Evolutionary conservation across 331 rosid species (phyloP), one percentile per base, ranked within the genome.

Genomic region (Saraca asoca): DNA sequence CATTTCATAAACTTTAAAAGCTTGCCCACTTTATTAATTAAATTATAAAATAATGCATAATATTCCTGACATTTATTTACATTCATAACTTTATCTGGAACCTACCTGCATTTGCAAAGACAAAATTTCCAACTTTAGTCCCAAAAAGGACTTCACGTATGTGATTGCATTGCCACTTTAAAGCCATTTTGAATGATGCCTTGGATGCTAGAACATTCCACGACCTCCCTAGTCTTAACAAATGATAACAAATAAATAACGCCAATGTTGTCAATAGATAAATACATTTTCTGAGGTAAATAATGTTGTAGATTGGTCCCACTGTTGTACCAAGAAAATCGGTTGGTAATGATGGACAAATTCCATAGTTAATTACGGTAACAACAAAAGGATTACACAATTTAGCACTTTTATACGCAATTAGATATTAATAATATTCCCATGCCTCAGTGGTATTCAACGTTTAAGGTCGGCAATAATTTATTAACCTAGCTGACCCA

Each of bases 221-320:
- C 17, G 29, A 51, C 53, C 39, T 19, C 66, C 62, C 58, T 51
- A 66, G 57, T 13, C 11, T 8, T 34, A 64, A 48, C 50, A 14
- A 69, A 9, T 34, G 72, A 55, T 44, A 18, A 69, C 53, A 55
- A 52, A 38, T 60, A 58, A 59, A 66, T 24, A 24, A 24, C 3
- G 72, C 66, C 62, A 45, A 62, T 62, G 7, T 55, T 51, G 66
- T 60, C 49, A 18, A 38, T 9, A 56, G 68, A 68, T 24, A 24
- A 71, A 65, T 57, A 60, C 48, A 15, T 15, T 78, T 73, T 51
- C n/a, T 52, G 64, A 62, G 64, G 20, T 62, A 35, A 44, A 64
- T 9, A 69, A 45, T 6, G 70, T 70, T 51, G 34, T 68, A 74
- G 77, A 59, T 52, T 79, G 73, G 70, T 59, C 79, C 80, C 73